Percentiles rank a stretch among this genome's conserved stretches.
phyloP scores from a whole-genome alignment of 1,139 yeast species.

The Chernovozyma aurita region DNA sequence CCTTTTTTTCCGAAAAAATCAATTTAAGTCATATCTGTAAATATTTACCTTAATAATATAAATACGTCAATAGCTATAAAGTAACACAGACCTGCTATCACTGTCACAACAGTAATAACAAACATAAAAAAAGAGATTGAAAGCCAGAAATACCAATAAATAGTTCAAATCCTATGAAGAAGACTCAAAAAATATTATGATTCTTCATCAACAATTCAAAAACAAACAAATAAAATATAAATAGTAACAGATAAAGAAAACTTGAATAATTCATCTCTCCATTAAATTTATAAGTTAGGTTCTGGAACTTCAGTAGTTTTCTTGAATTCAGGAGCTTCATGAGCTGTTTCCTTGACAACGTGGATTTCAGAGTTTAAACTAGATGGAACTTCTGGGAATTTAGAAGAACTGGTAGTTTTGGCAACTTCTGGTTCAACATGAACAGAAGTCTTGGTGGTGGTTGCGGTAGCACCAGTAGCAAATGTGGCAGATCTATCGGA shows the following conservation, averaged over 20 bases:
- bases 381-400: slow-evolving; percentile 47
- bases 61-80: not conserved
- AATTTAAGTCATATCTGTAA: not conserved
- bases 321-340: slow-evolving; percentile 16
- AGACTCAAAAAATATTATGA: too few relatives aligned
- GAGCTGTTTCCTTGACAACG: slow-evolving; percentile 19
- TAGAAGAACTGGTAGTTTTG: slow-evolving; percentile 30
- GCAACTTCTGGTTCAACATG: slow-evolving; percentile 13
- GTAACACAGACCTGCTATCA: not conserved
- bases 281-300: slow-evolving; percentile 6
- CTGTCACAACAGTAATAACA: too few relatives aligned
- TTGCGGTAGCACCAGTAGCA: slow-evolving; percentile 20
- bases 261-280: too few relatives aligned
- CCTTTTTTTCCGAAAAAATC: too few relatives aligned
- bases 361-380: slow-evolving; percentile 10
- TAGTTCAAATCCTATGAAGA: too few relatives aligned
- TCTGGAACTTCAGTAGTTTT: slow-evolving; percentile 9
- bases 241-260: too few relatives aligned
- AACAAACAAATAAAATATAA: too few relatives aligned
- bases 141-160: too few relatives aligned
- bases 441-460: slow-evolving; percentile 3
- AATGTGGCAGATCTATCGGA: slow-evolving; percentile 24
- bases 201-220: too few relatives aligned
- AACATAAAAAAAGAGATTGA: too few relatives aligned
- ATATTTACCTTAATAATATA: not conserved